phyloP scores from a whole-genome alignment of 1,284 basidiomycete genomes.

The Entoloma clypeatum region DNA sequence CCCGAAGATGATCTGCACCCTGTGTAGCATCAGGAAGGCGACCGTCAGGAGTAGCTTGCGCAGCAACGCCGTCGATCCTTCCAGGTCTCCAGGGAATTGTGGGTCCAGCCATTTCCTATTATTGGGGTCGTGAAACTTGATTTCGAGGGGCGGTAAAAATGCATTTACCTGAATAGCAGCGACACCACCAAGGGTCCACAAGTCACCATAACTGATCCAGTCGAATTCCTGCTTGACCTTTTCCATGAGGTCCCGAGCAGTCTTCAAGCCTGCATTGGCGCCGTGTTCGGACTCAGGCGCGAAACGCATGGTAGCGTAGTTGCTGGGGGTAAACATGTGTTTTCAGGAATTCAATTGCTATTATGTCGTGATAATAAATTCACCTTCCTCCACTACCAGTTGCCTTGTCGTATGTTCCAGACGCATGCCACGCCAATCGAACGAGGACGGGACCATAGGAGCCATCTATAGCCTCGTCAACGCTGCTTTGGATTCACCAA shows the following conservation, averaged over 20 bases:
- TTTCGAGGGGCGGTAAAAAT: constrained; percentile 7
- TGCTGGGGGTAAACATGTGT: constrained; percentile 42
- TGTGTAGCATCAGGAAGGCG: constrained; percentile 90
- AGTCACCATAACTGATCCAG: constrained; percentile 93
- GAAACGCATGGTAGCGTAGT: constrained; percentile 96
- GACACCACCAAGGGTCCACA: constrained; percentile 92
- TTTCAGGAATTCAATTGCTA: not conserved
- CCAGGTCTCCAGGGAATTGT: constrained; percentile 88
- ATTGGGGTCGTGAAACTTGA: not conserved
- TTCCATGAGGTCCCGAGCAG: constrained; percentile 85
- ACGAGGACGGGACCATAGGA: constrained; percentile 89
- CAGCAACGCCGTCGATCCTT: constrained; percentile 77
- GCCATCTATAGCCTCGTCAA: constrained; percentile 57
- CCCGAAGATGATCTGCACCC: constrained; percentile 82
- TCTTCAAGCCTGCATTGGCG: constrained; percentile 83
- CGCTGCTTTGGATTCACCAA: constrained; percentile 11
- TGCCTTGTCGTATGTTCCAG: constrained; percentile 90
- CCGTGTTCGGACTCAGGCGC: constrained; percentile 80
- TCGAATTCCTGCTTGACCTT: constrained; percentile 81
- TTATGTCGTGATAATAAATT: constrained; percentile 18
- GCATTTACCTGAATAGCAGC: constrained; percentile 80
- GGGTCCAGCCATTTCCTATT: constrained; percentile 74
- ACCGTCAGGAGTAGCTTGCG: constrained; percentile 86
- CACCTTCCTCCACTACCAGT: constrained; percentile 85
- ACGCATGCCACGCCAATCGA: constrained; percentile 91